Evolutionary conservation across 2,329 filamentous ascomycete genomes (phyloP), one percentile per base, ranked within the genome.

Genomic region (Rhynchosporium secalis): DNA sequence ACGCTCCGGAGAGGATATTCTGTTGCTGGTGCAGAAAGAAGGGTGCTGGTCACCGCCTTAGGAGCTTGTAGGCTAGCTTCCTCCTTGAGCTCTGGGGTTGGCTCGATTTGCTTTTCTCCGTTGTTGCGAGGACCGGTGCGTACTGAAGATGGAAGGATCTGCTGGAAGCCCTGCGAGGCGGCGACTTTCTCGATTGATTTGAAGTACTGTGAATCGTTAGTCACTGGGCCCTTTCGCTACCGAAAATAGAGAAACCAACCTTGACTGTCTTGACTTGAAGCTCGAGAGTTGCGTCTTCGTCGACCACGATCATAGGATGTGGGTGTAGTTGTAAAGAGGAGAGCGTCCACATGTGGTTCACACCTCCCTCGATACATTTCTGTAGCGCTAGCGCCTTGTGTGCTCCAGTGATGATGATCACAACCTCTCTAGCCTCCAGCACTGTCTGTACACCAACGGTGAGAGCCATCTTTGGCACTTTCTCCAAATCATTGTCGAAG

Each of bases 321-420:
- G 86, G 88, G 75, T 95, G 91, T 66, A 94, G 78, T 74, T 96
- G 91, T 47, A 96, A 80, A 60, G 86, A 86, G 8, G 90, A 94
- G 6, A 95, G 81, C 0, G 91, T 94, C 91, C 91, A 96, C 89
- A 94, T 94, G 77, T 95, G 91, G 75, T 92, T 94, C 65, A 96
- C 84, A 36, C 88, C 89, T 61, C 88, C 87, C 75, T 96, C 91
- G 66, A 96, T 85, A 69, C 89, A 92, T 70, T 86, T 88, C 75
- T 93, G 89, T 66, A 96, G 78, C 33, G 91, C 91, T 40, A 90
- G 79, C 0, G 91, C 86, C 76, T 96, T 96, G 79, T 91, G 89
- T 48, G 89, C 86, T 28, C 91, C 91, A 1, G 90, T 85, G 66
- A 92, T 91, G 69, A 96, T 91, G 69, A 92, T 87, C 33, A 95